Percentiles rank a stretch among this genome's conserved stretches.
Evolutionary conservation across 2,329 filamentous ascomycete genomes (phyloP).

Genomic region (Cordyceps cateniannulata): DNA sequence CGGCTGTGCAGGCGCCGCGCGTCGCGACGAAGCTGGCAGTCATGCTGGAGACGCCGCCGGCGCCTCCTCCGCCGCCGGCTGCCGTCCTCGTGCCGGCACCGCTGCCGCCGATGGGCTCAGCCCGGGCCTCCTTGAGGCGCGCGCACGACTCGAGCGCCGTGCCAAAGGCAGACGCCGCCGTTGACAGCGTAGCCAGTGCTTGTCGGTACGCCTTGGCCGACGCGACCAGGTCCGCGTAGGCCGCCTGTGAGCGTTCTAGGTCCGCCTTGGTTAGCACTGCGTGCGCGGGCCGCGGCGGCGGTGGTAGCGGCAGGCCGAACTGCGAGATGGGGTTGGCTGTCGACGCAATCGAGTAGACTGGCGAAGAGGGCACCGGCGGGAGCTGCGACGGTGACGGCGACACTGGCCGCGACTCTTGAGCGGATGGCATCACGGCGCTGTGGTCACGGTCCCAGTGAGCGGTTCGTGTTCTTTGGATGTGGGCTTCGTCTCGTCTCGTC

Average conservation of each 20-base stretch:
- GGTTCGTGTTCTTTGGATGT: neutral
- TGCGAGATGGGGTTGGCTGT: conserved; percentile 54
- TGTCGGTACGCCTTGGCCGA: conserved; percentile 59
- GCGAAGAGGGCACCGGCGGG: conserved; percentile 55
- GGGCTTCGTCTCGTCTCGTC: neutral
- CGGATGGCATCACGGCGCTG: conserved; percentile 25
- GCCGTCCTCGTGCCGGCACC: conserved; percentile 19
- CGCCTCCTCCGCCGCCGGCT: too few relatives aligned
- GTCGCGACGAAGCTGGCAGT: conserved; percentile 39
- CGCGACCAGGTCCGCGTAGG: conserved; percentile 55
- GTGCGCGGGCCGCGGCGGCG: conserved; percentile 50
- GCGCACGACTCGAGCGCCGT: conserved; percentile 61
- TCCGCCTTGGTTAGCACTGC: conserved; percentile 57
- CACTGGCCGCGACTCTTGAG: conserved; percentile 28
- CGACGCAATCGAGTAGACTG: conserved; percentile 57
- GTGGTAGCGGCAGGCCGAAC: conserved; percentile 55
- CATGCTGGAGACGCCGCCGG: conserved; percentile 23
- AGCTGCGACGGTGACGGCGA: conserved; percentile 51
- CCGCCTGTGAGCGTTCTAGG: conserved; percentile 54
- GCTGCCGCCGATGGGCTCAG: conserved; percentile 44
- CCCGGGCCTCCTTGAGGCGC: conserved; percentile 60
- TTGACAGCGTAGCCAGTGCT: conserved; percentile 54
- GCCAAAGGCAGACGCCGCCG: conserved; percentile 57
- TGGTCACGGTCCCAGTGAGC: neutral
- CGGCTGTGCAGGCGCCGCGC: conserved; percentile 52